Base-by-base conservation (phyloP, 495 filamentous ascomycete species). In the Annulohypoxylon nitens region DNA sequence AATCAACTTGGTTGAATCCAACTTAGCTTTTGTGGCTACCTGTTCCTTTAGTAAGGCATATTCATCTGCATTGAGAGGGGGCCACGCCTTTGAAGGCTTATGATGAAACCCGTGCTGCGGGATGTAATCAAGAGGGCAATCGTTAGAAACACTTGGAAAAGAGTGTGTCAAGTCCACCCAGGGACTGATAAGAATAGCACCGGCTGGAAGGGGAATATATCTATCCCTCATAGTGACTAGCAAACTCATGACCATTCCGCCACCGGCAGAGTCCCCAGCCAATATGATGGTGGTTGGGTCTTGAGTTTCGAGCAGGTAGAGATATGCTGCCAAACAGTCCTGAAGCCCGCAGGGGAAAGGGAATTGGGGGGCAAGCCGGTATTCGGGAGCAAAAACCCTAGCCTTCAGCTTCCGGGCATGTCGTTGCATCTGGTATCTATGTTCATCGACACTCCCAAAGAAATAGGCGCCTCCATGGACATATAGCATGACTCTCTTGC, bases 141-240 rank as follows among this genome's bases (percentile, higher is more conserved):
- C 90, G 14, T 83, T 86, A 12, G 90, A 89, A 41, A 97, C 89
- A 71, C 94, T 97, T 0, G 95, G 95, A 73, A 98, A 98, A 0
- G 93, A 97, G 78, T 98, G 95, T 9, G 93, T 97, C 36, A 98
- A 81, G 78, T 98, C 95, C 2, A 92, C 93, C 95, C 95, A 98
- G 0, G 95, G 95, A 30, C 92, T 95, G 50, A 98, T 92, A 65
- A 98, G 81, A 45, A 98, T 91, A 14, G 92, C 95, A 3, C 95
- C 95, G 8, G 95, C 95, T 0, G 95, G 95, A 43, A 97, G 73
- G 11, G 95, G 90, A 25, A 97, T 79, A 0, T 90, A 91, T 75
- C 90, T 89, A 80, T 98, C 94, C 51, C 95, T 89, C 67, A 97
- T 81, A 11, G 88, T 90, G 39, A 97, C 90, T 61, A 98, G 83